Conservation (phyloP, 139 green algal species). For the Micractinium sp. region DNA sequence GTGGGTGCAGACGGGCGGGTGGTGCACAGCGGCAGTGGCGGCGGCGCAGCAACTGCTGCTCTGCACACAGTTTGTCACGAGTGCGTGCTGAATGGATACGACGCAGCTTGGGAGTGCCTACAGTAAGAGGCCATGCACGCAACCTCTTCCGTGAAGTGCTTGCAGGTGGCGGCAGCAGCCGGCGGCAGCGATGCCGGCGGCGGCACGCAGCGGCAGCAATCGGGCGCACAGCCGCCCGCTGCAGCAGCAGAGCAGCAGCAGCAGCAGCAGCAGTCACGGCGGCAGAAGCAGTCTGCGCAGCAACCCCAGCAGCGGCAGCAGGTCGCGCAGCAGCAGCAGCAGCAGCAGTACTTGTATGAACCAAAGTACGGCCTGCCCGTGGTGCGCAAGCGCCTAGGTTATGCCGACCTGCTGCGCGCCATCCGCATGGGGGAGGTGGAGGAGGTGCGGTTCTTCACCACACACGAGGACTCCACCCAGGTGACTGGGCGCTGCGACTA, state of each 20-base stretch:
- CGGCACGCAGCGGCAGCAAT: not conserved
- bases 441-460: slow-evolving; percentile 72
- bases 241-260: not conserved
- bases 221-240: not conserved
- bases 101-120: too few species aligned
- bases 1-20: too few species aligned
- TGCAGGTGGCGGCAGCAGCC: not conserved
- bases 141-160: too few species aligned
- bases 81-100: too few species aligned
- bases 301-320: not conserved
- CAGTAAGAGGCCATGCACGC: too few species aligned
- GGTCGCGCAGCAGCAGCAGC: slow-evolving; percentile 22
- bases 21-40: too few species aligned
- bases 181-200: not conserved
- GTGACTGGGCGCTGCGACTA: not conserved
- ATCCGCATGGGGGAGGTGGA: slow-evolving; percentile 58
- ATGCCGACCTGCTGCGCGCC: slow-evolving; percentile 70
- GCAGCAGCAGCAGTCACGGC: not conserved
- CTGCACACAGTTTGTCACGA: too few species aligned
- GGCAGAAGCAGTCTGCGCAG: not conserved
- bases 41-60: too few species aligned
- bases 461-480: not conserved
- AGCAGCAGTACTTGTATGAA: slow-evolving; percentile 56
- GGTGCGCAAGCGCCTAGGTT: slow-evolving; percentile 43
- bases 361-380: slow-evolving; percentile 50